phyloP scores from a whole-genome alignment of 805 yeast species.

The Hyphopichia homilentoma region DNA sequence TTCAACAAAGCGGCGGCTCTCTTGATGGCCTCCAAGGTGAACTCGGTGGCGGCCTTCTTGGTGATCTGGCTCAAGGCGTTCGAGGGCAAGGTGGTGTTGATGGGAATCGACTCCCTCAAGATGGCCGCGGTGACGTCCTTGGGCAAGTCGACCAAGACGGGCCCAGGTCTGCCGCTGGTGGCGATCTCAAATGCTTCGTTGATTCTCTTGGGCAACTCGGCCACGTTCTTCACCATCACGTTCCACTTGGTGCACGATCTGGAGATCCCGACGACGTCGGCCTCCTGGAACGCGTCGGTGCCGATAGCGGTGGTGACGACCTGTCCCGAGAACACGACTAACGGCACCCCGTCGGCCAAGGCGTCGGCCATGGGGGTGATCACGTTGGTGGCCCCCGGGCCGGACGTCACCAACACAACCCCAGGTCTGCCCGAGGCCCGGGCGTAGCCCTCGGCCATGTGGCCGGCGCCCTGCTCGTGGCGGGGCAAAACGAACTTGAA shows the following conservation, averaged over 20 bases:
- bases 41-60: constrained; percentile 63
- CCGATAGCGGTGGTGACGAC: constrained; percentile 95
- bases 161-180: constrained; percentile 95
- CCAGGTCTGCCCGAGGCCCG: constrained; percentile 95
- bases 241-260: constrained; percentile 99
- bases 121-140: constrained; percentile 96
- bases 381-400: constrained; percentile 98
- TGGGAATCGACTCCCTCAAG: constrained; percentile 81
- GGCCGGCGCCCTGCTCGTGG: constrained; percentile 99
- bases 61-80: constrained; percentile 69
- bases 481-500: constrained; percentile 91
- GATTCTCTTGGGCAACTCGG: constrained; percentile 91
- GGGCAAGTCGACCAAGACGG: constrained; percentile 95
- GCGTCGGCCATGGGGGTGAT: constrained; percentile 99
- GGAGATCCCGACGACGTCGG: constrained; percentile 95
- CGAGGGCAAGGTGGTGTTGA: constrained; percentile 71
- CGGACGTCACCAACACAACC: constrained; percentile 96
- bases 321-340: constrained; percentile 96
- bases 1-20: constrained; percentile 78
- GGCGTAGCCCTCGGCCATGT: constrained; percentile 99
- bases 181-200: constrained; percentile 99
- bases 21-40: constrained; percentile 67
- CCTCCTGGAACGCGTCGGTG: constrained; percentile 99
- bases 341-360: constrained; percentile 92
- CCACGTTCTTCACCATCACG: constrained; percentile 94